Conservation (phyloP, 257 asterid genomes). For the Solanum arcanum region DNA sequence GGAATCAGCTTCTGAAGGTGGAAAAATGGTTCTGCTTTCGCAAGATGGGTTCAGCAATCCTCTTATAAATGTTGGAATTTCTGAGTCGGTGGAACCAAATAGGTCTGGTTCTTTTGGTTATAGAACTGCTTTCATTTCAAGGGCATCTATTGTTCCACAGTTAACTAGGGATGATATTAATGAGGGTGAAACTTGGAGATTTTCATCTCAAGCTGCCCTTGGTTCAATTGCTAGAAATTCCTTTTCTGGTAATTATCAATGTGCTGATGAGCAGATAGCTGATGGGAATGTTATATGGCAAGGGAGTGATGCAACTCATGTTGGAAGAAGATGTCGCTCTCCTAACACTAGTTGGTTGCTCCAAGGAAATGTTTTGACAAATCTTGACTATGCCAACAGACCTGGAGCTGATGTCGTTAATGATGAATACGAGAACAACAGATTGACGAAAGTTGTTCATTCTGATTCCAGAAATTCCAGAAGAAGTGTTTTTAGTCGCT, state of each 20-base stretch:
- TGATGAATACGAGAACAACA: slow-evolving; percentile 7
- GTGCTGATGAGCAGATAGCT: slow-evolving; percentile 1
- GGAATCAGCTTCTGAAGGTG: slow-evolving; percentile 17
- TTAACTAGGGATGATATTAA: not conserved
- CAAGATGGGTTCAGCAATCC: slow-evolving; percentile 9
- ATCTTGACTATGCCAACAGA: slow-evolving; percentile 2
- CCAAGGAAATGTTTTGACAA: slow-evolving; percentile 17
- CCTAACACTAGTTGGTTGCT: slow-evolving; percentile 4
- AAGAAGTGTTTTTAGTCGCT: slow-evolving; percentile 62
- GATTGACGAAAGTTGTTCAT: slow-evolving; percentile 16
- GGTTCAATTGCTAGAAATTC: slow-evolving; percentile 12
- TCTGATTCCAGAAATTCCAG: slow-evolving; percentile 16
- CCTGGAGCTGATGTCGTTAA: not conserved
- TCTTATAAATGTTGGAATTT: slow-evolving; percentile 4
- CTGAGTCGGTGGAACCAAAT: slow-evolving; percentile 12
- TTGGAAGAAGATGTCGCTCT: slow-evolving; percentile 5
- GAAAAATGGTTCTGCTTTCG: not conserved
- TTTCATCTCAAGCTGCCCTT: slow-evolving; percentile 5
- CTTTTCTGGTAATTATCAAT: slow-evolving; percentile 4
- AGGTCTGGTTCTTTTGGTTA: slow-evolving; percentile 18
- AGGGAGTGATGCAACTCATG: slow-evolving; percentile 9
- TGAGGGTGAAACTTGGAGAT: slow-evolving; percentile 5
- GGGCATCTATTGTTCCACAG: slow-evolving; percentile 2
- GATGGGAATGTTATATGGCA: slow-evolving; percentile 12
- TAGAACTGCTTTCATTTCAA: slow-evolving; percentile 12